Evolutionary conservation across 371 early-diverging fungal species (phyloP).

Genomic region (Nematocida sp.): DNA sequence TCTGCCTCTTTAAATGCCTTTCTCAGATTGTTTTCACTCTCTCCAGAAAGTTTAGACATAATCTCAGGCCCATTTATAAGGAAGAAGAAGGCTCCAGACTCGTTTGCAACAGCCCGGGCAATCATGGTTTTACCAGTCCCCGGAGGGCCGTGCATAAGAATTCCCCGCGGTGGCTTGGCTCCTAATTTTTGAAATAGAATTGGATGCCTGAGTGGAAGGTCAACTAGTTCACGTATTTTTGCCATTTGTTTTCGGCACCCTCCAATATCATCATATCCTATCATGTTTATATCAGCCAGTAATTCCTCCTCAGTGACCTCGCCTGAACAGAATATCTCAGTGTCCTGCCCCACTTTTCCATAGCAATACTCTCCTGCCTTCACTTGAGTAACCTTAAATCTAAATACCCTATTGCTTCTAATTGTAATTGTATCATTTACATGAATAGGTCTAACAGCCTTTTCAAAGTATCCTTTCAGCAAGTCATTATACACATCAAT

Average conservation of each 20-base stretch:
- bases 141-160: conserved; percentile 90
- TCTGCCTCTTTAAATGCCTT: conserved; percentile 98
- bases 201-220: conserved; percentile 94
- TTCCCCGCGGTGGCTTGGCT: conserved; percentile 95
- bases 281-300: conserved; percentile 85
- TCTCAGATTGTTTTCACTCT: conserved; percentile 90
- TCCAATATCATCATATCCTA: conserved; percentile 98
- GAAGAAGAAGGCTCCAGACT: conserved; percentile 89
- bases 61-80: conserved; percentile 96
- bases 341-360: conserved; percentile 77
- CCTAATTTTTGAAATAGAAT: conserved; percentile 94
- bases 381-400: conserved; percentile 94
- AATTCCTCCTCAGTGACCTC: conserved; percentile 95
- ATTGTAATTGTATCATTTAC: conserved; percentile 72
- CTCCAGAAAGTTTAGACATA: conserved; percentile 99
- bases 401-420: conserved; percentile 89
- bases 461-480: conserved; percentile 54
- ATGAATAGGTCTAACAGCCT: conserved; percentile 49
- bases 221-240: conserved; percentile 96
- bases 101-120: conserved; percentile 88
- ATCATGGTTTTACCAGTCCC: conserved; percentile 94
- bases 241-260: conserved; percentile 97
- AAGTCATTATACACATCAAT: conserved; percentile 88
- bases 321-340: conserved; percentile 93
- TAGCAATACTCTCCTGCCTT: conserved; percentile 49